A percentile compares a stretch with the other conserved stretches of the same genome.
These are phyloP conservation scores for Talaromyces sp. DNA, from an alignment of 2,329 filamentous ascomycete genomes.

Conservation along the genomic window DNA sequence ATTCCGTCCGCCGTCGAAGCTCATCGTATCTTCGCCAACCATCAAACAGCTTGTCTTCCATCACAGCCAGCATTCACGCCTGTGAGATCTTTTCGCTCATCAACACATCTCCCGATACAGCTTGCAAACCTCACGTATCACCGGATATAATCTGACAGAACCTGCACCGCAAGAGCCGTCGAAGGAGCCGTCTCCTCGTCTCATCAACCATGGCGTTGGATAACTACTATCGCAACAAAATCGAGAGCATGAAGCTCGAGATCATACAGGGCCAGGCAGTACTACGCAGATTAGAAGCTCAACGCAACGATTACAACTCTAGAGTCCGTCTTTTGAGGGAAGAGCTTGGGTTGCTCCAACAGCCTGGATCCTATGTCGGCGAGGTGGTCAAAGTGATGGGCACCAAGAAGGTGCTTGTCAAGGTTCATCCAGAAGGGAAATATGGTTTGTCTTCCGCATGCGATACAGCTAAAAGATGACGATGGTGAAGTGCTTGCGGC, in stretches of 20 bases:
- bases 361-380: conserved; percentile 95
- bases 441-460: conserved; percentile 63
- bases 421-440: conserved; percentile 99
- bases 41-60: neutral
- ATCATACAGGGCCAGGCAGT: conserved; percentile 98
- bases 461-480: neutral
- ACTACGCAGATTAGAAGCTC: conserved; percentile 88
- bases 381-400: conserved; percentile 99
- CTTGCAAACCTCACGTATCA: neutral
- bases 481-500: neutral
- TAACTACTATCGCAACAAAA: conserved; percentile 99
- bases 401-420: conserved; percentile 98
- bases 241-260: conserved; percentile 99
- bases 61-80: neutral
- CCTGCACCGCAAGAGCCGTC: conserved; percentile 1
- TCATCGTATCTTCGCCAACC: conserved; percentile 10
- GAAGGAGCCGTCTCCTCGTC: neutral
- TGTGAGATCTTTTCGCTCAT: neutral
- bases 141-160: neutral
- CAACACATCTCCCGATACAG: neutral
- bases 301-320: conserved; percentile 99
- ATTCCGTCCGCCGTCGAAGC: conserved; percentile 12
- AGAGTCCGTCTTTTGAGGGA: conserved; percentile 90
- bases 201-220: conserved; percentile 82
- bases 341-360: conserved; percentile 91